Evolutionary conservation across 345 rosid species (phyloP), one percentile per base, ranked within the genome.

Genomic region (Physaria fendleri): DNA sequence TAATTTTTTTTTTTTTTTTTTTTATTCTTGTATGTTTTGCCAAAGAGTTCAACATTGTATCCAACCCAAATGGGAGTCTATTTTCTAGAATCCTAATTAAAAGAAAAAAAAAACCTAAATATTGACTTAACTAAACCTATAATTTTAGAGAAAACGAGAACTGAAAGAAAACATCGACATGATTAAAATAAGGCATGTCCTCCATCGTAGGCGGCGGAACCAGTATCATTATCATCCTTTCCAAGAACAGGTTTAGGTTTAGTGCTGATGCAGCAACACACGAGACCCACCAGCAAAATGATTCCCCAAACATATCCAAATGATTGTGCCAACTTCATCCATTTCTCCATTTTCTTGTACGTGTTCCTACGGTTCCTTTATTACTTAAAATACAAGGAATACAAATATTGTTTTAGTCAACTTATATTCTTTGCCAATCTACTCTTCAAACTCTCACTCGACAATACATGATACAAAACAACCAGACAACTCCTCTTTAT

Each of bases 251-350:
- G 85, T 44, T n/a, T n/a, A n/a, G n/a, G n/a, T n/a, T 77, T 75
- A 42, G 85, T 77, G 76, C 78, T 81, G 62, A 90, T 77, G 62
- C 90, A 87, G 40, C 85, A 84, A 51, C 88, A 90, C 32, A 74
- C n/a, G 5, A 87, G 78, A 56, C 81, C 88, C 11, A 76, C 54
- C 29, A 82, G 44, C 29, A 84, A 46, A 76, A 84, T 81, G 59
- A 87, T 73, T 6, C 77, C 85, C 77, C 88, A 87, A 17, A 79
- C 90, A n/a, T 78, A 72, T n/a, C 88, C 93, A 30, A 78, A 66
- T 24, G 88, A 85, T 64, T 84, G 57, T 4, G 71, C 81, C 88
- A 85, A 76, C 38, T 73, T 76, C 78, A 77, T 35, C 62, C 64
- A 79, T 28, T 79, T 78, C 64, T 79, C 82, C 93, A 77, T 82